Conservation (phyloP, 2,329 filamentous ascomycete genomes). For the Xylariaceae sp. region DNA sequence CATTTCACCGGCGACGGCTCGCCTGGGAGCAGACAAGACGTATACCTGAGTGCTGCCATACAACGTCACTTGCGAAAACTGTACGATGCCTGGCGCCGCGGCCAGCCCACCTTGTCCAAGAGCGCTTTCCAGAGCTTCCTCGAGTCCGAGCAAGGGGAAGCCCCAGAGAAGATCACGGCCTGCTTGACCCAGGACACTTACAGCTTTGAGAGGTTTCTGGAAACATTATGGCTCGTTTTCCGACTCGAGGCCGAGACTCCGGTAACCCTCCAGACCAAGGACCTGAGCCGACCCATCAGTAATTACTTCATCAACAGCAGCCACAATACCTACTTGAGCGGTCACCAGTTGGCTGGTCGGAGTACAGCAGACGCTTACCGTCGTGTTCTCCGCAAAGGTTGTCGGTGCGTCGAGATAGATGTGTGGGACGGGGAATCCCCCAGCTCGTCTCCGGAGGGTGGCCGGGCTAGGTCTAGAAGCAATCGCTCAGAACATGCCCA, state of each 20-base stretch:
- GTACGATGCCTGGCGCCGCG: conserved; percentile 37
- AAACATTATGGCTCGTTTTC: conserved; percentile 36
- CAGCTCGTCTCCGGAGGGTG: conserved; percentile 22
- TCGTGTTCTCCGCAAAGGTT: conserved; percentile 66
- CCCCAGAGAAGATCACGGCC: conserved; percentile 11
- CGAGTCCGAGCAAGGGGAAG: conserved; percentile 40
- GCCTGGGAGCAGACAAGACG: conserved; percentile 16
- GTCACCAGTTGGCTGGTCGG: conserved; percentile 74
- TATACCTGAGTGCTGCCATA: conserved; percentile 41
- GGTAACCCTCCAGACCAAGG: conserved; percentile 37
- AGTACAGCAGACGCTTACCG: conserved; percentile 69
- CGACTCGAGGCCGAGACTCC: conserved; percentile 37
- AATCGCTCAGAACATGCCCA: conserved; percentile 37
- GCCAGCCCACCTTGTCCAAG: conserved; percentile 25
- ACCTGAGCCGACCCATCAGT: conserved; percentile 62
- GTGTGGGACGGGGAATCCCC: conserved; percentile 70
- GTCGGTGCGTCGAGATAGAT: conserved; percentile 89
- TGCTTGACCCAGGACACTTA: conserved; percentile 34
- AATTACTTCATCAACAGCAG: conserved; percentile 94
- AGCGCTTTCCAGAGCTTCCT: conserved; percentile 42
- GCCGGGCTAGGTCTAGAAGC: conserved; percentile 26
- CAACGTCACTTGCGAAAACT: conserved; percentile 39
- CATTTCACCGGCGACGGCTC: conserved; percentile 17
- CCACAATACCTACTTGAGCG: conserved; percentile 87
- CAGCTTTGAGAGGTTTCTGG: conserved; percentile 41